Evolutionary conservation across 441 rosid genomes (phyloP), one percentile per base, ranked within the genome.

Genomic region (Populus hybrid): DNA sequence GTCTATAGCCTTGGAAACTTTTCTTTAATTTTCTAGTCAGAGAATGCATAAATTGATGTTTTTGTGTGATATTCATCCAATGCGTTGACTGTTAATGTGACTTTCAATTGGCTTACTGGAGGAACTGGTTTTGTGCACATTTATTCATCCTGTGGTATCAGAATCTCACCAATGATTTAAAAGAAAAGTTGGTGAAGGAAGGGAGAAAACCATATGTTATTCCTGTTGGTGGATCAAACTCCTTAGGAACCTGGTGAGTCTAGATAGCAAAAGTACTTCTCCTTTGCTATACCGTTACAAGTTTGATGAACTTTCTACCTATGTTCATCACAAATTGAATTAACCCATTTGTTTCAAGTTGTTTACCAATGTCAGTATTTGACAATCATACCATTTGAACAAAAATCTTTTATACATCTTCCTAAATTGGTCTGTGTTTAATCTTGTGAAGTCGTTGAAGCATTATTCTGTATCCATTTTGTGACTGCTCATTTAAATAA

Each of bases 161-260:
- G 99, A 85, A 92, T 83, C 95, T 95, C 30, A 85, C 95, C 30
- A 87, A 82, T 80, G 73, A 88, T 38, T 80, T 94, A 81, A 93
- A 92, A 88, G 97, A 92, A 82, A 89, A 84, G 85, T 85, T 95
- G 84, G 81, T 86, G 8, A 90, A 88, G 20, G 89, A 92, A 93
- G 98, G 98, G 24, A 88, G 88, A 82, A 95, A 84, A 74, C 99
- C 99, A 3, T 94, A 95, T 85, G 93, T 94, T 67, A 90, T 94
- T 80, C 99, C 99, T 9, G 98, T 92, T 40, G 99, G 99, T 61
- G 99, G 99, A 83, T 95, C 99, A 50, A 92, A 94, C 86, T 87
- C 97, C 42, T 40, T 95, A 70, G 99, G 99, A 81, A 91, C 99
- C 75, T 95, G 99, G 99, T 95, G 88, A 91, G 92, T 83, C 69